Evolutionary conservation across 192 early-diverging fungal species (phyloP).

Genomic region (Backusella parvicylindrica): DNA sequence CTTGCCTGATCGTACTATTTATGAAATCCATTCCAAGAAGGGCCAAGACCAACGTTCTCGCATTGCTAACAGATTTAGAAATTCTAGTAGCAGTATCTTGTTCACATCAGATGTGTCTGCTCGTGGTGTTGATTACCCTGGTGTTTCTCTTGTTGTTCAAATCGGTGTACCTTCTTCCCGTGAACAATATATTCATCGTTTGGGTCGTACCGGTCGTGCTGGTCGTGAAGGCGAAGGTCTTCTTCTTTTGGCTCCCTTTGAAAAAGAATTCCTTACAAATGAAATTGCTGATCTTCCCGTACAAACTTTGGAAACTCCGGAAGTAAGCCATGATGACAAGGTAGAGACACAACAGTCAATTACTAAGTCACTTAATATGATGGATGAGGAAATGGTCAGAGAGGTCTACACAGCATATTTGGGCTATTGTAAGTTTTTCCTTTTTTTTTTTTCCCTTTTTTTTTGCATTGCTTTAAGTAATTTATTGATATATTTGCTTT

Average conservation of each 20-base stretch:
- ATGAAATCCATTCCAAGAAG: conserved; percentile 70
- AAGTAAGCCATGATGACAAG: conserved; percentile 21
- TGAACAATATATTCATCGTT: conserved; percentile 94
- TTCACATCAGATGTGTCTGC: conserved; percentile 96
- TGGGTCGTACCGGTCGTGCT: conserved; percentile 96
- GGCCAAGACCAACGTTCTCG: conserved; percentile 67
- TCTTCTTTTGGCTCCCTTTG: conserved; percentile 74
- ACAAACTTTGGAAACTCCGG: conserved; percentile 40
- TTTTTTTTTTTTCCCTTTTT: no score
- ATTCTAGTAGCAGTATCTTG: conserved; percentile 57
- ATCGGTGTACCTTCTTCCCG: conserved; percentile 76
- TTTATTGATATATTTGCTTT: not conserved
- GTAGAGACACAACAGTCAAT: conserved; percentile 20
- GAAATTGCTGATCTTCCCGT: conserved; percentile 58
- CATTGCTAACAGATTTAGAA: conserved; percentile 75
- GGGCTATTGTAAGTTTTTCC: conserved; percentile 53
- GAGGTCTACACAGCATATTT: conserved; percentile 60
- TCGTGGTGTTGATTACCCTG: conserved; percentile 96
- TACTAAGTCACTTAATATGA: conserved; percentile 32
- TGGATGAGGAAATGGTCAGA: conserved; percentile 47
- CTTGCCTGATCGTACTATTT: conserved; percentile 25
- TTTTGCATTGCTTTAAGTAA: no score
- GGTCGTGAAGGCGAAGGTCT: conserved; percentile 87
- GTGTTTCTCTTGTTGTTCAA: conserved; percentile 88
- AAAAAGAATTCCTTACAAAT: conserved; percentile 66